Evolutionary conservation across 2,329 filamentous ascomycete genomes (phyloP).

Genomic region (Aspergillus piperis): DNA sequence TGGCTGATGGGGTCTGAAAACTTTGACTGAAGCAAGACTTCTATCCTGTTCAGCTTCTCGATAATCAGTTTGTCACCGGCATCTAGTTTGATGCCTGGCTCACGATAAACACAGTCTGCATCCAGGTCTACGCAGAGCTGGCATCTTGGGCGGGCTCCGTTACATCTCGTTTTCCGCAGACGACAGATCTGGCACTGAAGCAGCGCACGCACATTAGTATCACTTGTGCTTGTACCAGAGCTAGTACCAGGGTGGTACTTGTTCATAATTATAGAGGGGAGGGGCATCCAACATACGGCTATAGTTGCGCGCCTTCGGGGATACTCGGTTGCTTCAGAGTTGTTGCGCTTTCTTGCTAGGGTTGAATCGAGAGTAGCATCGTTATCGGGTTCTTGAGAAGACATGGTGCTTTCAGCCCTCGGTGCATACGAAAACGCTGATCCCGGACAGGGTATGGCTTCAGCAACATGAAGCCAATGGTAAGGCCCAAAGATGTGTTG

Average conservation of each 20-base stretch:
- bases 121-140: slow-evolving; percentile 80
- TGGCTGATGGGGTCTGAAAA: slow-evolving; percentile 46
- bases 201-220: neutral
- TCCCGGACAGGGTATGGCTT: neutral
- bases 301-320: slow-evolving; percentile 38
- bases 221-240: no score
- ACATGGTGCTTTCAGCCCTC: slow-evolving; percentile 16
- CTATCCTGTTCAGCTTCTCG: slow-evolving; percentile 75
- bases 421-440: neutral
- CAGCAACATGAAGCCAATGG: neutral
- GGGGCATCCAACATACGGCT: slow-evolving; percentile 28
- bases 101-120: slow-evolving; percentile 80
- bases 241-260: slow-evolving; percentile 1
- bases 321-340: slow-evolving; percentile 33
- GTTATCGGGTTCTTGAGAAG: slow-evolving; percentile 23
- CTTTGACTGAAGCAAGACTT: slow-evolving; percentile 73
- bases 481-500: neutral
- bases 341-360: slow-evolving; percentile 30
- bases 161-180: slow-evolving; percentile 76
- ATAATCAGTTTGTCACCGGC: slow-evolving; percentile 84
- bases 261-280: neutral
- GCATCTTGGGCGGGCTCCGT: slow-evolving; percentile 79
- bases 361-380: slow-evolving; percentile 15
- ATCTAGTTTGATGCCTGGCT: slow-evolving; percentile 83
- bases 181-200: slow-evolving; percentile 76